Conservation (phyloP, 2,329 filamentous ascomycete species). For the Cladosporium austrohemisphaericum region DNA sequence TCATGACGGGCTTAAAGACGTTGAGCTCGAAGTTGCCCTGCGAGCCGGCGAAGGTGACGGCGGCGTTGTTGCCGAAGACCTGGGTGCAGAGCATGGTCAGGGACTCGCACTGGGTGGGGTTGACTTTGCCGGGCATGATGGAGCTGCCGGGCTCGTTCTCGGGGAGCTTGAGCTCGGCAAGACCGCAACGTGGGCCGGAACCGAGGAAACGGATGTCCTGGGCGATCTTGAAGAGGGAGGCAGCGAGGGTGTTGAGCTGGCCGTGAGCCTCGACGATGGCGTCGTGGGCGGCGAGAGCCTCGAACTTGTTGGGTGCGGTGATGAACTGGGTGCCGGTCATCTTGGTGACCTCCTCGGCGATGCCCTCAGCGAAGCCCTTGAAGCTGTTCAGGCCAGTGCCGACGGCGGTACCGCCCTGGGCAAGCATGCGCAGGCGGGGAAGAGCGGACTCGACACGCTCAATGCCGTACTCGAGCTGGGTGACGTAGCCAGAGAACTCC, state of each 20-base stretch:
- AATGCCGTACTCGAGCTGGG: constrained; percentile 87
- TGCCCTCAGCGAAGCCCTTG: constrained; percentile 88
- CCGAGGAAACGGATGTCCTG: constrained; percentile 97
- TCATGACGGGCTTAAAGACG: constrained; percentile 97
- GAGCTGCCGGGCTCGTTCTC: constrained; percentile 98
- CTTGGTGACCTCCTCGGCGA: constrained; percentile 84
- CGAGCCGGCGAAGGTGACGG: constrained; percentile 89
- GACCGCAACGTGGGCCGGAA: constrained; percentile 89
- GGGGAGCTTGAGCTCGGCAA: constrained; percentile 86
- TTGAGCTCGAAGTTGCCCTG: constrained; percentile 99
- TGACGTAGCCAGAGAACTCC: constrained; percentile 96
- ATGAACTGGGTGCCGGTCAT: constrained; percentile 92
- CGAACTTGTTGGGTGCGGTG: constrained; percentile 98
- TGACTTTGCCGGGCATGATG: constrained; percentile 99
- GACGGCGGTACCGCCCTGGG: constrained; percentile 94
- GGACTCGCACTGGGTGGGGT: constrained; percentile 96
- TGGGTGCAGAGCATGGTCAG: constrained; percentile 97
- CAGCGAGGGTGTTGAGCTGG: constrained; percentile 85
- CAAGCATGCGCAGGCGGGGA: constrained; percentile 79
- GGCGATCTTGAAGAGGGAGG: constrained; percentile 93
- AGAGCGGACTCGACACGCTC: constrained; percentile 79
- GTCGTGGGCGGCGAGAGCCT: constrained; percentile 92
- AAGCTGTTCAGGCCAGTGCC: constrained; percentile 98
- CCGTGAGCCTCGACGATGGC: constrained; percentile 92
- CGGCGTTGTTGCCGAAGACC: constrained; percentile 95